phyloP scores from a whole-genome alignment of 495 filamentous ascomycete species.

The Aspergillus nidulans region DNA sequence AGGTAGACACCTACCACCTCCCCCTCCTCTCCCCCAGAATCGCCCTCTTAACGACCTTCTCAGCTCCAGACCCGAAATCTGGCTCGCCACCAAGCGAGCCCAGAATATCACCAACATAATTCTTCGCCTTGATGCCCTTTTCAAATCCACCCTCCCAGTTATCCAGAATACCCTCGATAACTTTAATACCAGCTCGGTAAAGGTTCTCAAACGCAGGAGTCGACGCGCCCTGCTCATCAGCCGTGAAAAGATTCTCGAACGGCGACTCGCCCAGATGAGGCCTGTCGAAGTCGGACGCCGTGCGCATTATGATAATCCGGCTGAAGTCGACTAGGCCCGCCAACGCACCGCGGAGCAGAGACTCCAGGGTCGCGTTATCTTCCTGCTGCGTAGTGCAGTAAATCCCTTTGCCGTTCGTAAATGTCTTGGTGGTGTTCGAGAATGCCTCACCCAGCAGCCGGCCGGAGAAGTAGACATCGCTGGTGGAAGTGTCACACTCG shows the following conservation, averaged over 20 bases:
- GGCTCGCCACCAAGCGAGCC: slow-evolving; percentile 61
- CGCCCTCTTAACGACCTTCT: background rate
- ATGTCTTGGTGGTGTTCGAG: slow-evolving; percentile 57
- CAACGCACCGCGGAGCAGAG: slow-evolving; percentile 55
- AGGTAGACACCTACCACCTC: background rate
- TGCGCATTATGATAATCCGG: slow-evolving; percentile 69
- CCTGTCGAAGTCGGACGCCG: slow-evolving; percentile 68
- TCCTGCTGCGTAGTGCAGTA: slow-evolving; percentile 74
- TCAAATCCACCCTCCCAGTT: slow-evolving; percentile 57
- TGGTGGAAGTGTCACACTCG: slow-evolving; percentile 65
- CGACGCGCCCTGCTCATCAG: slow-evolving; percentile 56
- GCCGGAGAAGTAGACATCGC: slow-evolving; percentile 70
- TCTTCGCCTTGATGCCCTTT: slow-evolving; percentile 54
- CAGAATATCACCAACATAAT: slow-evolving; percentile 72
- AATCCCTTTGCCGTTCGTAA: slow-evolving; percentile 62
- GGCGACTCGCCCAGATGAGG: slow-evolving; percentile 53
- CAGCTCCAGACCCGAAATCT: slow-evolving; percentile 53
- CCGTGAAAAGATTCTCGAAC: slow-evolving; percentile 53
- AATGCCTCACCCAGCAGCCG: slow-evolving; percentile 57
- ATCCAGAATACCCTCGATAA: slow-evolving; percentile 60
- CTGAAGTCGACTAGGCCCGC: slow-evolving; percentile 58
- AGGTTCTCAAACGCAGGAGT: slow-evolving; percentile 58
- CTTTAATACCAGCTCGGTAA: slow-evolving; percentile 60
- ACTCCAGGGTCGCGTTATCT: slow-evolving; percentile 69
- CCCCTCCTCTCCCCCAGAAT: background rate